Conservation (phyloP, 768 basidiomycete species). For the Gloeophyllum trabeum region DNA sequence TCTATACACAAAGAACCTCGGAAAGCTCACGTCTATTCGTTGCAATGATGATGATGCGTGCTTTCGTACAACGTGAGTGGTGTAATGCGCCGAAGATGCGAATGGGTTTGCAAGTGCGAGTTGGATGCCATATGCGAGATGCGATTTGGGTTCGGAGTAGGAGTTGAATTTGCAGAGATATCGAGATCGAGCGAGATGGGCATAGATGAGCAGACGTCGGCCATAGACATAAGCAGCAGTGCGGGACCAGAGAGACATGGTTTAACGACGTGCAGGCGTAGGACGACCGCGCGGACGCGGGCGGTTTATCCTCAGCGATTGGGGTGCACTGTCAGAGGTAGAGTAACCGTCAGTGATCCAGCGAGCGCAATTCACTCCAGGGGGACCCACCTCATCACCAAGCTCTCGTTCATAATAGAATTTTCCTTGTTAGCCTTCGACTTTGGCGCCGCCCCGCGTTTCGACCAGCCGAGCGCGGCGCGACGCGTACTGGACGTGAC, state of each 20-base stretch:
- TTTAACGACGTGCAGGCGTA: slow-evolving; percentile 13
- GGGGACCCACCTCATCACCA: slow-evolving; percentile 43
- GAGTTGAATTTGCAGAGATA: too few relatives aligned
- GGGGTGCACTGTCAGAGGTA: slow-evolving; percentile 23
- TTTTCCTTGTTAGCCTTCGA: slow-evolving; percentile 49
- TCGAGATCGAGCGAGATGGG: too few relatives aligned
- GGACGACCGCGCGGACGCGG: slow-evolving; percentile 34
- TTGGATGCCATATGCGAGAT: too few relatives aligned
- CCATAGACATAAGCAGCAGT: too few relatives aligned
- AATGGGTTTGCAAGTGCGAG: too few relatives aligned
- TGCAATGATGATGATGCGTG: too few relatives aligned
- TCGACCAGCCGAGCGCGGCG: slow-evolving; percentile 51
- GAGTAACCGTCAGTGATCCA: slow-evolving; percentile 1
- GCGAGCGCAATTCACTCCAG: not conserved
- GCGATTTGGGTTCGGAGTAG: too few relatives aligned
- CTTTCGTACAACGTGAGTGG: too few relatives aligned
- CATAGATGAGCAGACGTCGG: too few relatives aligned
- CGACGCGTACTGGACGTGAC: slow-evolving; percentile 46
- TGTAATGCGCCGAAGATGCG: too few relatives aligned
- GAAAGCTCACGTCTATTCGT: too few relatives aligned
- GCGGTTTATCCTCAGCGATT: slow-evolving; percentile 30
- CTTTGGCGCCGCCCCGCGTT: slow-evolving; percentile 42
- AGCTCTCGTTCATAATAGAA: slow-evolving; percentile 18
- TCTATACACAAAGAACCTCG: too few relatives aligned
- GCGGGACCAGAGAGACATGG: not conserved